phyloP scores from a whole-genome alignment of 768 basidiomycete species.

The Collybiopsis confluens region DNA sequence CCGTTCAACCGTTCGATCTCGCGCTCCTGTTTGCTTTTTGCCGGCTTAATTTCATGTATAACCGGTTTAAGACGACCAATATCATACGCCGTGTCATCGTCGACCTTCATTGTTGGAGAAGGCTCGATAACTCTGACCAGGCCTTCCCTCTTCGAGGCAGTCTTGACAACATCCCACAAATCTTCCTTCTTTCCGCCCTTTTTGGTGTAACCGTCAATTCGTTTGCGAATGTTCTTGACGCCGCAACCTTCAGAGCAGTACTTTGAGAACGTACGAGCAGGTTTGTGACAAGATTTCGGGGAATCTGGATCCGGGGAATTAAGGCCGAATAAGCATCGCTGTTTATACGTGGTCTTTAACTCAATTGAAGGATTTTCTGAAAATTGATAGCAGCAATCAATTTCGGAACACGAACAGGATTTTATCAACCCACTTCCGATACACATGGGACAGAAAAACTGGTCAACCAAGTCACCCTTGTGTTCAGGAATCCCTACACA shows the following conservation, averaged over 20 bases:
- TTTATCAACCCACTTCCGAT: conserved; percentile 71
- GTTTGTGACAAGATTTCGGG: conserved; percentile 69
- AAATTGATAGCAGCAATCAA: background rate
- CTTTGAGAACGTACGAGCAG: conserved; percentile 80
- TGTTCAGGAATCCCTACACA: conserved; percentile 81
- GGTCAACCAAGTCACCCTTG: conserved; percentile 84
- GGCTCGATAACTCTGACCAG: conserved; percentile 44
- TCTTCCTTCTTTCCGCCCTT: conserved; percentile 58
- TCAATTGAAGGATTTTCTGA: conserved; percentile 56
- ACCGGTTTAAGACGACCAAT: conserved; percentile 10
- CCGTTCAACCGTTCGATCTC: conserved; percentile 51
- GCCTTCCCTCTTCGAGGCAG: conserved; percentile 67
- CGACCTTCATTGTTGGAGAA: conserved; percentile 17
- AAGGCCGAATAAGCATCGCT: conserved; percentile 69
- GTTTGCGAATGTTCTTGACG: conserved; percentile 62
- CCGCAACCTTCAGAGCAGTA: conserved; percentile 92
- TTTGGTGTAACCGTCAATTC: conserved; percentile 58
- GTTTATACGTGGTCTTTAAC: conserved; percentile 75
- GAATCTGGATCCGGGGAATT: conserved; percentile 60
- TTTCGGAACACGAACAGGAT: conserved; percentile 13
- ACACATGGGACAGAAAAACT: conserved; percentile 86
- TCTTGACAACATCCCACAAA: conserved; percentile 73
- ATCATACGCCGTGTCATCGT: conserved; percentile 15
- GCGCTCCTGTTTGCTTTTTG: conserved; percentile 47
- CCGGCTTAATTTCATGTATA: conserved; percentile 22